Conservation (phyloP, 2,329 filamentous ascomycete genomes). For the Bipolaris gigantea region DNA sequence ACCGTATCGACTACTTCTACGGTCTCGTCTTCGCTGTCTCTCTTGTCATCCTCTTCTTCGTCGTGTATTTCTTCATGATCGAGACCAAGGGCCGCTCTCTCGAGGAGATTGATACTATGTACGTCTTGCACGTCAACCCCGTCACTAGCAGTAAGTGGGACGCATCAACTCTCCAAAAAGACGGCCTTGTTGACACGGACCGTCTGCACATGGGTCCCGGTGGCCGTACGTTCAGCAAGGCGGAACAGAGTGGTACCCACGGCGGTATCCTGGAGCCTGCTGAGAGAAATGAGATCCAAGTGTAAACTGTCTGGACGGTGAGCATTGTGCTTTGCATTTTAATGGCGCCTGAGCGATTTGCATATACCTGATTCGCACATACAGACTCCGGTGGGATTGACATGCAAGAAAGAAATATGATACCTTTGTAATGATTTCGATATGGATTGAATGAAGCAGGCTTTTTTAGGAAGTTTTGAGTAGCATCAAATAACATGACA, state of each 20-base stretch:
- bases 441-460: not conserved
- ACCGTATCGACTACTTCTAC: constrained; percentile 70
- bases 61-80: constrained; percentile 79
- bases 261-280: constrained; percentile 28
- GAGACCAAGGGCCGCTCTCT: constrained; percentile 74
- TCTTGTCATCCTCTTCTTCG: constrained; percentile 62
- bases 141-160: constrained; percentile 63
- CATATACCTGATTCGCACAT: not conserved
- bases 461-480: not conserved
- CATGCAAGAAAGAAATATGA: not conserved
- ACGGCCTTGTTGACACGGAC: constrained; percentile 40
- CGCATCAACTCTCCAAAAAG: constrained; percentile 30
- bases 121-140: constrained; percentile 65
- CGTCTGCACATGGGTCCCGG: constrained; percentile 37
- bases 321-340: not conserved
- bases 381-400: too few relatives aligned
- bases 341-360: not conserved
- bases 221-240: constrained; percentile 39
- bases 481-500: not conserved
- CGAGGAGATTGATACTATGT: constrained; percentile 77
- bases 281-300: constrained; percentile 29
- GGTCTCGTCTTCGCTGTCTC: constrained; percentile 75
- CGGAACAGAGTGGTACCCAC: constrained; percentile 29
- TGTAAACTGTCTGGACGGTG: constrained; percentile 7
- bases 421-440: not conserved